phyloP scores from a whole-genome alignment of 1,284 basidiomycete species.

The Puccinia coronata region DNA sequence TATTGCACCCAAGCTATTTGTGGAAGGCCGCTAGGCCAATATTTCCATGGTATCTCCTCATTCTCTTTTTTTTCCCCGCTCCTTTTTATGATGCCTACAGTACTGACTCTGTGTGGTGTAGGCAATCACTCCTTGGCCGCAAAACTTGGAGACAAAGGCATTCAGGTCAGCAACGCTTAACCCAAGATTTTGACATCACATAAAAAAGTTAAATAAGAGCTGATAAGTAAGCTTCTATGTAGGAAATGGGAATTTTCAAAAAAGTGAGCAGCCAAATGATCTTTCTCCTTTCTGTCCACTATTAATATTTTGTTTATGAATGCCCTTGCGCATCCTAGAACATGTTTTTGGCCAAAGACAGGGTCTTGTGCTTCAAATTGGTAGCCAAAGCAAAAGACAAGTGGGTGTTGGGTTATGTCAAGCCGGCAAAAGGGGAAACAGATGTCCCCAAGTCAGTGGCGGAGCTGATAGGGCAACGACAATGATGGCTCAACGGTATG shows the following conservation, averaged over 20 bases:
- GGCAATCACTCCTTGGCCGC: conserved; percentile 67
- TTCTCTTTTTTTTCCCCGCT: neutral
- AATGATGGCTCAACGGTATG: conserved; percentile 94
- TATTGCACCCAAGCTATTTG: conserved; percentile 89
- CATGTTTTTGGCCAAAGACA: conserved; percentile 71
- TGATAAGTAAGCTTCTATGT: too few relatives aligned
- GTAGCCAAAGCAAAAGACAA: conserved; percentile 78
- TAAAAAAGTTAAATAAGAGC: too few relatives aligned
- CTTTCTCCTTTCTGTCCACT: too few relatives aligned
- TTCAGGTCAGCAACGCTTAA: conserved; percentile 68
- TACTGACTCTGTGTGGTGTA: neutral
- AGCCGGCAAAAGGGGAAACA: conserved; percentile 91
- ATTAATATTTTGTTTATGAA: neutral
- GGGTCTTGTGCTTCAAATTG: conserved; percentile 92
- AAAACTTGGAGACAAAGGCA: conserved; percentile 86
- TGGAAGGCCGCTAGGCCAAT: conserved; percentile 89
- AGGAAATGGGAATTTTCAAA: conserved; percentile 95
- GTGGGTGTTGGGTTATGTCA: conserved; percentile 92
- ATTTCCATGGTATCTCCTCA: conserved; percentile 81
- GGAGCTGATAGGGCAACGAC: conserved; percentile 79
- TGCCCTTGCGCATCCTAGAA: conserved; percentile 38
- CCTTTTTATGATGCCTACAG: too few relatives aligned
- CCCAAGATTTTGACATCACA: too few relatives aligned
- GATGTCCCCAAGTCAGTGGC: conserved; percentile 84
- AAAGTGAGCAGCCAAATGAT: too few relatives aligned